phyloP scores from a whole-genome alignment of 2,329 filamentous ascomycete genomes.

The Raffaelea ambrosiae region DNA sequence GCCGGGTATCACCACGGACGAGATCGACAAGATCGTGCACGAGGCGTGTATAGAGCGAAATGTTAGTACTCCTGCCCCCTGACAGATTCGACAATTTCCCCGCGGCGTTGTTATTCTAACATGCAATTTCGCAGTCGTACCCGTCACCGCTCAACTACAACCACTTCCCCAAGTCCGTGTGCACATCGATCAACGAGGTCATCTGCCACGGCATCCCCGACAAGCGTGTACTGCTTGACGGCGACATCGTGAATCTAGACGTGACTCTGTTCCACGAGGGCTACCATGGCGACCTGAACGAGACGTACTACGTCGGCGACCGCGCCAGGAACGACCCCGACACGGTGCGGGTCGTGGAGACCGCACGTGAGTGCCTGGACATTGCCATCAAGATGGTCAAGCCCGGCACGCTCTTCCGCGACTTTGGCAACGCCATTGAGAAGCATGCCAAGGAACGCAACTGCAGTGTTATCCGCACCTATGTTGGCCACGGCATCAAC shows the following conservation, averaged over 20 bases:
- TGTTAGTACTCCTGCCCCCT: constrained; percentile 41
- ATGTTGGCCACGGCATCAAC: constrained; percentile 95
- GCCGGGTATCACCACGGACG: constrained; percentile 92
- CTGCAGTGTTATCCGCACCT: constrained; percentile 90
- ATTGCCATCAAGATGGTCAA: constrained; percentile 87
- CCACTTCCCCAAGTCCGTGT: constrained; percentile 95
- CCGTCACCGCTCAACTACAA: constrained; percentile 93
- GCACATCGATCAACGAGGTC: constrained; percentile 91
- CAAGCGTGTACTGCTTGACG: constrained; percentile 75
- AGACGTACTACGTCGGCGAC: constrained; percentile 96
- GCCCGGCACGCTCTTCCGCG: constrained; percentile 84
- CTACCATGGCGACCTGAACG: constrained; percentile 94
- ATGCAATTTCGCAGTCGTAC: constrained; percentile 60
- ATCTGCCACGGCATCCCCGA: constrained; percentile 99
- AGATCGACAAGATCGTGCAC: constrained; percentile 91
- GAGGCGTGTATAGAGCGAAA: constrained; percentile 89
- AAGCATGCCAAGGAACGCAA: constrained; percentile 79
- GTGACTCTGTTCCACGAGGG: constrained; percentile 90
- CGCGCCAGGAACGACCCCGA: constrained; percentile 78
- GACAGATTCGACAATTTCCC: no score
- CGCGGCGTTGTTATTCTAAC: not conserved
- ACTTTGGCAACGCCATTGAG: constrained; percentile 92
- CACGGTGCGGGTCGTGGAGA: constrained; percentile 81
- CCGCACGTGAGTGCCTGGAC: constrained; percentile 82
- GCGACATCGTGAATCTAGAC: constrained; percentile 96